Conservation (phyloP, 2,329 filamentous ascomycete species). For the Colletotrichum agaves region DNA sequence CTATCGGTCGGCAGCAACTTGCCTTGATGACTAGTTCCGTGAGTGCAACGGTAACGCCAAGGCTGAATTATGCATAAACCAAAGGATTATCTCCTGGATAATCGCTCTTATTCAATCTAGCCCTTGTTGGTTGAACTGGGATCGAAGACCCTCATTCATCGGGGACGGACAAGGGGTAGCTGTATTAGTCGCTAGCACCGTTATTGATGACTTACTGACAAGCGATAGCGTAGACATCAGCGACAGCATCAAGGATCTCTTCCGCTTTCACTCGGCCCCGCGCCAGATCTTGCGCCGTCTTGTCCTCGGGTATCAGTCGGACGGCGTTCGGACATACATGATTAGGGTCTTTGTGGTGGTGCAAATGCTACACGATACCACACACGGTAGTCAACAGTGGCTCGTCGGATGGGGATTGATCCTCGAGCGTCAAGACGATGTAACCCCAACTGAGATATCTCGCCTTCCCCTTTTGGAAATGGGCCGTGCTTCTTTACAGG, state of each 20-base stretch:
- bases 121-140: background rate
- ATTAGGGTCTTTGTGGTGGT: background rate
- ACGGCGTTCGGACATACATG: background rate
- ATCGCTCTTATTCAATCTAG: background rate
- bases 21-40: background rate
- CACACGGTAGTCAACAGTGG: background rate
- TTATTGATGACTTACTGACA: too few relatives aligned
- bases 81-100: background rate
- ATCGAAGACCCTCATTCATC: background rate
- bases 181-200: background rate
- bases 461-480: conserved; percentile 28
- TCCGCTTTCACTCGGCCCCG: background rate
- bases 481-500: conserved; percentile 9
- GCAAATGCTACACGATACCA: background rate
- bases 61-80: conserved; percentile 27
- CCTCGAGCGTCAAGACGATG: conserved; percentile 17
- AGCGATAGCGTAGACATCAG: background rate
- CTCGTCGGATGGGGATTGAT: conserved; percentile 2
- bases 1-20: background rate
- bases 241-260: background rate
- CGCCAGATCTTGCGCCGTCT: background rate
- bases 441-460: conserved; percentile 23
- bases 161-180: background rate
- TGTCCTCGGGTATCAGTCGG: background rate
- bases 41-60: background rate